phyloP scores from a whole-genome alignment of 176 grass and related monocot species.

The Raddia guianensis region DNA sequence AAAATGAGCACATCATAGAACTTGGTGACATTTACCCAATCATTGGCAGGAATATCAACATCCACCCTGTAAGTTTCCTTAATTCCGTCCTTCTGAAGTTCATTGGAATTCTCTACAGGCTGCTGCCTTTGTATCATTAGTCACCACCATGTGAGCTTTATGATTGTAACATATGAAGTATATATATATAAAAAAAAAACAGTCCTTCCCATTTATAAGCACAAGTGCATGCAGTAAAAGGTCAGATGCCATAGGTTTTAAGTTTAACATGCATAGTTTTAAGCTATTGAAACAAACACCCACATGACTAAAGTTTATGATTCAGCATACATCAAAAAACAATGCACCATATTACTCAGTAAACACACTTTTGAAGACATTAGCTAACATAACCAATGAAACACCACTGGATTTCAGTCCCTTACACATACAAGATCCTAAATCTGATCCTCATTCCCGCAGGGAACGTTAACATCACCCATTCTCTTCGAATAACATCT shows the following conservation, averaged over 20 bases:
- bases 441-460: not conserved
- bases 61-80: constrained; percentile 73
- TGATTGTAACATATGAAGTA: constrained; percentile 22
- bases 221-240: constrained; percentile 24
- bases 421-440: not conserved
- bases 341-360: not conserved
- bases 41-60: constrained; percentile 71
- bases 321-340: not conserved
- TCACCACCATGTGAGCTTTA: constrained; percentile 49
- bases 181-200: not conserved
- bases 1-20: constrained; percentile 94
- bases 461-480: not conserved
- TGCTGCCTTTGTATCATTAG: constrained; percentile 92
- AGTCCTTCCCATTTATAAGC: not conserved
- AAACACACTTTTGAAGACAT: not conserved
- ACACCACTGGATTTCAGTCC: not conserved
- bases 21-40: constrained; percentile 76
- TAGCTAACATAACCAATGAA: not conserved
- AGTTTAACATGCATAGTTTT: constrained; percentile 14
- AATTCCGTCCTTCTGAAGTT: constrained; percentile 56
- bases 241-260: not conserved
- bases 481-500: not conserved
- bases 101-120: constrained; percentile 52
- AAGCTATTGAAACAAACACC: not conserved
- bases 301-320: not conserved